Base-by-base conservation (phyloP, 2,329 filamentous ascomycete genomes). In the Xylariomycetidae sp. region DNA sequence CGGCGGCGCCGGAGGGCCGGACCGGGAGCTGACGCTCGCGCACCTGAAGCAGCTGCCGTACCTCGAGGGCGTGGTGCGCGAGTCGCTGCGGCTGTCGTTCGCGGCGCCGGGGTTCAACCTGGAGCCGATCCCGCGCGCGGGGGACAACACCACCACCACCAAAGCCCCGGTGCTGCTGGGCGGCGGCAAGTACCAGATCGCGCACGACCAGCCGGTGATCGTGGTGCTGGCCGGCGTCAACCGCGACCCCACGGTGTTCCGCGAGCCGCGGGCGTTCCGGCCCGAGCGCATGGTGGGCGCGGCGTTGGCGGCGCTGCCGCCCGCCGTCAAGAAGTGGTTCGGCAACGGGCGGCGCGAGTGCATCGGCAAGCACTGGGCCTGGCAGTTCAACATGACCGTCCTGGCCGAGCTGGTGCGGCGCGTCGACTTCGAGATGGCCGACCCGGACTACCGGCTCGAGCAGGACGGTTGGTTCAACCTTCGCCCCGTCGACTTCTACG, bases 101-200 rank as follows among this genome's bases (percentile, higher is more conserved):
- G 64, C 72, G 1, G 71, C 74, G 0, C 72, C 73, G 1, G 64
- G 68, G 0, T 72, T 76, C 58, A 72, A 72, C 56, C 66, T 72
- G 34, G 68, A 72, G 53, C 63, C 63, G 0, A 50, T 63, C 1
- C 67, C 68, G n/a, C 34, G 27, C 13, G 33, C 60, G n/a, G n/a
- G n/a, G 2, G 52, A 54, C 42, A 64, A 60, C 49, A 55, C 50
- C 20, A 23, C 20, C 12, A 8, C 8, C 20, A 8, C 8, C 8
- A 23, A 8, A 12, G 8, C 12, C 0, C 68, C 74, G 0, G 51
- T 75, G 13, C 58, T 68, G 4, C 52, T 72, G 0, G 65, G 43
- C 0, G 65, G 65, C 2, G 68, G 68, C 25, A 68, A 66, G 43
- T 72, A 72, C 49, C 55, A 67, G 46, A 44, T 72, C 10, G 58